phyloP scores from a whole-genome alignment of 1,139 yeast species.

The Scheffersomyces segobiensis region DNA sequence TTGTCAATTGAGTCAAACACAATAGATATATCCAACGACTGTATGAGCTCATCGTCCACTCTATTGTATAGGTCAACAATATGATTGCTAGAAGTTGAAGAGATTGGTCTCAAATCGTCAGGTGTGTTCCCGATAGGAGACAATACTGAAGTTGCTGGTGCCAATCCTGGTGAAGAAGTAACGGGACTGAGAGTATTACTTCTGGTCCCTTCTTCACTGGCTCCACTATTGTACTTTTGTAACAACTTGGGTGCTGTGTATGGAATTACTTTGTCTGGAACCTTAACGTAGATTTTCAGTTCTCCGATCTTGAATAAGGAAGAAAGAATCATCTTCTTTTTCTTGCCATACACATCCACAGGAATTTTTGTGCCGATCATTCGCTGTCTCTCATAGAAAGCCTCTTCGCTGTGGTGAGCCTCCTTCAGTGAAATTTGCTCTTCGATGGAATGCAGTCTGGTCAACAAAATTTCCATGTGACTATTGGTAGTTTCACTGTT shows the following conservation, averaged over 20 bases:
- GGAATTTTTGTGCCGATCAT: constrained; percentile 30
- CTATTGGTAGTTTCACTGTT: constrained; percentile 7
- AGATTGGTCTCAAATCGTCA: constrained; percentile 15
- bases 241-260: constrained; percentile 42
- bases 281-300: constrained; percentile 32
- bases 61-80: constrained; percentile 37
- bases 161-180: constrained; percentile 1
- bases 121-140: background rate
- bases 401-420: constrained; percentile 11
- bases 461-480: background rate
- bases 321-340: constrained; percentile 40
- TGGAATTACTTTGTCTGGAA: constrained; percentile 38
- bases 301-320: constrained; percentile 36
- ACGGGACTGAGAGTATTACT: constrained; percentile 2
- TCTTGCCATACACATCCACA: constrained; percentile 33
- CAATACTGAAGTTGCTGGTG: constrained; percentile 5
- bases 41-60: constrained; percentile 21
- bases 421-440: constrained; percentile 4
- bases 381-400: constrained; percentile 18
- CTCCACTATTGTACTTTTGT: constrained; percentile 35
- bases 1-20: constrained; percentile 25
- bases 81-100: constrained; percentile 13
- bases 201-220: constrained; percentile 1
- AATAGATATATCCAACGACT: constrained; percentile 27
- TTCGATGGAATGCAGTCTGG: background rate